Evolutionary conservation across 768 basidiomycete genomes (phyloP), one percentile per base, ranked within the genome.

Genomic region (Xerocomellus dryophilus): DNA sequence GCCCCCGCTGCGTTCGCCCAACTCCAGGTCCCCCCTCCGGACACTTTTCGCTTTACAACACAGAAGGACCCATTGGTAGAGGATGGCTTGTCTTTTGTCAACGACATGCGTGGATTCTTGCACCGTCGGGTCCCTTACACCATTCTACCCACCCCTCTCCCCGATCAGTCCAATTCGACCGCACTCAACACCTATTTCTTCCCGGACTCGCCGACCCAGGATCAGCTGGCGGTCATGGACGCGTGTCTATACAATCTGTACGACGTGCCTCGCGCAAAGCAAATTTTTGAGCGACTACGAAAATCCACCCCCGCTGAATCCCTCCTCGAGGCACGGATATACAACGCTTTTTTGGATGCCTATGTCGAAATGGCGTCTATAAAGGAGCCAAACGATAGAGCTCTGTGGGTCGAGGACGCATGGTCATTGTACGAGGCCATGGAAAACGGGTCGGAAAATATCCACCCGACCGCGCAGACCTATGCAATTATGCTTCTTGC

Each of bases 231-330:
- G 0, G 80, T 95, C 58, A 88, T 95, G 71, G 85, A 89, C 61
- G 90, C 91, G 5, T 95, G 93, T 66, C 71, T 95, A 12, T 79
- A 86, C 66, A 81, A 87, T 57, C 64, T 82, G 3, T 83, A 86
- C 67, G 90, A 93, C 66, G 83, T 93, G 0, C 76, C 79, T 0
- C 86, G 93, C 6, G 93, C 93, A 7, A 82, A 82, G 58, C 73
- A 75, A 35, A 80, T 95, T 21, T 93, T 94, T 58, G 80, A 83
- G 43, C 76, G 78, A 9, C 69, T 94, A 35, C 80, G 86, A 7
- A 68, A 71, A 57, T 59, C 68, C 0, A 53, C 70, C 0, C 60
- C 79, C 1, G 74, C 75, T 0, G 74, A 81, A 5, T 73, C 76
- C 5, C 63, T 89, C 15, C 63, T 84, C 20, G 74, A 81, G 11